Conservation (phyloP, 1,139 yeast genomes). For the Yamadazyma dushanensis region DNA sequence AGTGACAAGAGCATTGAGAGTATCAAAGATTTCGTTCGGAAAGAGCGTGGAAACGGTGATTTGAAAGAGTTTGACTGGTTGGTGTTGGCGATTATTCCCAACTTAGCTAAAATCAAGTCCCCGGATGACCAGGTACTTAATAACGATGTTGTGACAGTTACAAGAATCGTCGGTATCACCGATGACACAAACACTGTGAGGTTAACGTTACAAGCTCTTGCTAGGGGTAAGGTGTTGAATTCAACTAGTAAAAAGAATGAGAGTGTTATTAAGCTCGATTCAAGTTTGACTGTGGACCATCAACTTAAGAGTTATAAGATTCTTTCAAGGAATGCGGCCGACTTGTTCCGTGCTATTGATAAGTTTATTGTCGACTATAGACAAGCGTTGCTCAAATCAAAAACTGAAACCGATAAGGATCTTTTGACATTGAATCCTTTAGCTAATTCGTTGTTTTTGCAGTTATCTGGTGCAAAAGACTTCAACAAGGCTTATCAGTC, state of each 20-base stretch:
- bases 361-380: conserved; percentile 44
- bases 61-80: conserved; percentile 34
- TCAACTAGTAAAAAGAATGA: conserved; percentile 27
- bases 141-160: conserved; percentile 37
- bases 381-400: conserved; percentile 20
- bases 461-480: conserved; percentile 49
- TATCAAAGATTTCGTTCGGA: conserved; percentile 25
- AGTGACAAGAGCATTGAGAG: conserved; percentile 33
- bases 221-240: conserved; percentile 37
- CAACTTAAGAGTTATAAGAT: conserved; percentile 23
- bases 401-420: conserved; percentile 21
- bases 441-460: conserved; percentile 59
- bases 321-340: conserved; percentile 25
- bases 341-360: conserved; percentile 42
- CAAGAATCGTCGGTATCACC: conserved; percentile 45
- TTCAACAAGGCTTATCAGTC: conserved; percentile 42
- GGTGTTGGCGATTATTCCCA: conserved; percentile 42
- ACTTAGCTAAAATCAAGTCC: conserved; percentile 35
- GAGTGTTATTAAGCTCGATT: conserved; percentile 29
- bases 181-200: conserved; percentile 47
- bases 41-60: conserved; percentile 16
- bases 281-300: conserved; percentile 22
- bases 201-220: conserved; percentile 55
- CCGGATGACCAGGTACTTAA: conserved; percentile 22
- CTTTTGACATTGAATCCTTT: conserved; percentile 59